Evolutionary conservation across 1,139 yeast species (phyloP).

Genomic region (Pichia sp.): DNA sequence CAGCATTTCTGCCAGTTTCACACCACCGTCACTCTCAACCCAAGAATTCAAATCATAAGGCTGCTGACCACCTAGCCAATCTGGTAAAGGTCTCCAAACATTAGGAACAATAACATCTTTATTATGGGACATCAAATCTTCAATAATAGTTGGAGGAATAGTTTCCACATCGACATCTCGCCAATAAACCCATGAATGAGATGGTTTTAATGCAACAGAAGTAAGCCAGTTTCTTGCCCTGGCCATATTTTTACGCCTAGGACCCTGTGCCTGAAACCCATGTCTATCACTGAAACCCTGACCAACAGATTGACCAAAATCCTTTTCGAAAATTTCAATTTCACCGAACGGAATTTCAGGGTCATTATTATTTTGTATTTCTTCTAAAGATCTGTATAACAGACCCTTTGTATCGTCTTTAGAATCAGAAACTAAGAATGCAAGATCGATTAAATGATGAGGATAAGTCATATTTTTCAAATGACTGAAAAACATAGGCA

Average conservation of each 20-base stretch:
- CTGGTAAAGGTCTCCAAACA: conserved; percentile 82
- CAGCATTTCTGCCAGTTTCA: conserved; percentile 54
- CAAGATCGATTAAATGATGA: conserved; percentile 47
- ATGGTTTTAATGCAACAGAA: conserved; percentile 66
- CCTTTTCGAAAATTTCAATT: conserved; percentile 65
- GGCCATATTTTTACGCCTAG: conserved; percentile 81
- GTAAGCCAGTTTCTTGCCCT: conserved; percentile 85
- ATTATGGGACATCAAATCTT: conserved; percentile 68
- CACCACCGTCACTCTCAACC: conserved; percentile 70
- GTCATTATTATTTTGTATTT: conserved; percentile 37
- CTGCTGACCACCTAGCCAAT: conserved; percentile 69
- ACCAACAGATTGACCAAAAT: conserved; percentile 80
- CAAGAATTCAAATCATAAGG: conserved; percentile 83
- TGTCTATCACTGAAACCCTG: conserved; percentile 89
- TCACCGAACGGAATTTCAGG: conserved; percentile 40
- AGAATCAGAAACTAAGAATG: conserved; percentile 50
- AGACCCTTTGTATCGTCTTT: conserved; percentile 50
- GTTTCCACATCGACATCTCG: conserved; percentile 85
- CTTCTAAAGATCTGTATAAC: conserved; percentile 34
- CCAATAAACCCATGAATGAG: conserved; percentile 93
- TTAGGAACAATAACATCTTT: conserved; percentile 84
- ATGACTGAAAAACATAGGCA: conserved; percentile 54
- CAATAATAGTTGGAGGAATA: conserved; percentile 68
- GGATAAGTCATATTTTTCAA: conserved; percentile 52
- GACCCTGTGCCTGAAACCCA: conserved; percentile 84